Evolutionary conservation across 768 basidiomycete species (phyloP).

Genomic region (Tulasnella sp.): DNA sequence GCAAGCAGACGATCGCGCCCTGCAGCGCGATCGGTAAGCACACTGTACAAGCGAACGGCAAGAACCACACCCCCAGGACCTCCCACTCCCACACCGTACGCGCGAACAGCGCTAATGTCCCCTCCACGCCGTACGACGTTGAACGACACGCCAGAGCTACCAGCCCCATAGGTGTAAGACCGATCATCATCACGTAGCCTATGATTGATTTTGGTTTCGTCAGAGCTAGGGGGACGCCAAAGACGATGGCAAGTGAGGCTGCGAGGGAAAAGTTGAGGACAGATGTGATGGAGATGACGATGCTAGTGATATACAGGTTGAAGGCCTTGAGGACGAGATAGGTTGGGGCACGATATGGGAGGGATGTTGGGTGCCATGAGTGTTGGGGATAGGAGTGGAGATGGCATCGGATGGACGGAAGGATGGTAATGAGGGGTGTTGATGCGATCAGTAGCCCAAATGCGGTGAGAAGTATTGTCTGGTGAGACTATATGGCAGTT

Average conservation of each 20-base stretch:
- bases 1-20: conserved; percentile 37
- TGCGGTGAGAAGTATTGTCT: not conserved
- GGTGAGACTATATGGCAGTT: not conserved
- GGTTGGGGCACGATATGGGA: conserved; percentile 27
- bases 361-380: conserved; percentile 15
- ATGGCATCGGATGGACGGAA: not conserved
- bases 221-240: conserved; percentile 53
- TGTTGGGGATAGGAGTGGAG: conserved; percentile 12
- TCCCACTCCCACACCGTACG: conserved; percentile 68
- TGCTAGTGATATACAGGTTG: conserved; percentile 74
- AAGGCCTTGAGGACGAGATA: conserved; percentile 50
- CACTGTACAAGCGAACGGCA: conserved; percentile 69
- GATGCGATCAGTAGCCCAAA: not conserved
- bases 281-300: conserved; percentile 72
- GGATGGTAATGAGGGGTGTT: not conserved
- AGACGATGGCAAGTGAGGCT: conserved; percentile 48
- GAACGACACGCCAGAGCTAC: conserved; percentile 33
- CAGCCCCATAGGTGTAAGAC: conserved; percentile 18
- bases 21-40: conserved; percentile 67
- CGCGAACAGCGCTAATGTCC: conserved; percentile 29
- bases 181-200: conserved; percentile 14
- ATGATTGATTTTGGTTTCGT: conserved; percentile 16
- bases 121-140: conserved; percentile 42
- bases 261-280: conserved; percentile 92
- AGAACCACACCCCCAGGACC: conserved; percentile 68